Evolutionary conservation across 1,284 basidiomycete species (phyloP), one percentile per base, ranked within the genome.

Genomic region (Ustanciosporium gigantosporum): DNA sequence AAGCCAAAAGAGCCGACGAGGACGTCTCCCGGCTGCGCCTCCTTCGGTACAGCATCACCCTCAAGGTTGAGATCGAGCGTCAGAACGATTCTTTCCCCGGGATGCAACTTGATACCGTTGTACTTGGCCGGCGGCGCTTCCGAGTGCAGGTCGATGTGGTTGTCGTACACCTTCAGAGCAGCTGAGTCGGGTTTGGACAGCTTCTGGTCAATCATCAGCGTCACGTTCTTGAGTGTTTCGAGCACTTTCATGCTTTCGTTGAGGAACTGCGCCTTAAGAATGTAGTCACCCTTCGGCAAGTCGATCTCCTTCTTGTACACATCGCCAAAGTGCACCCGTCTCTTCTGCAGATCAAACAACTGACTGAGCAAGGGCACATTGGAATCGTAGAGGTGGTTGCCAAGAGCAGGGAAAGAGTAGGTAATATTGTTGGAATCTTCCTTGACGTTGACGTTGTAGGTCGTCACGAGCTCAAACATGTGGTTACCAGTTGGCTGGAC

Each of bases 291-390:
- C 47, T 76, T 76, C 36, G 47, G 39, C 43, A 79, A 51, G 8
- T 70, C 57, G 31, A 77, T 48, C 40, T 73, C 68, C 50, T 79
- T 78, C 16, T 71, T 58, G 50, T 79, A 79, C n/a, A 79, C 74
- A 29, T 77, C 76, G 32, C 69, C 71, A 46, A 75, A 77, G 36
- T 67, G 49, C 11, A 77, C 60, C 6, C 66, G 55, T 43, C 69
- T 65, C 41, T 76, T 72, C 44, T 66, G 53, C 21, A 61, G 41
- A 41, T 79, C 78, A 16, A 72, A 71, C 6, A 79, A 47, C 52
- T 74, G 69, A 23, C 66, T 66, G 21, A 79, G 64, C 37, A 78
- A 56, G 14, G 76, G 68, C 23, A 78, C 73, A 24, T 60, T 67
- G 25, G 59, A 65, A 46, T 79, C 78, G 61, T 79, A 79, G 31